Conservation (phyloP, 768 basidiomycete species). For the Leccinum subgranulosum region DNA sequence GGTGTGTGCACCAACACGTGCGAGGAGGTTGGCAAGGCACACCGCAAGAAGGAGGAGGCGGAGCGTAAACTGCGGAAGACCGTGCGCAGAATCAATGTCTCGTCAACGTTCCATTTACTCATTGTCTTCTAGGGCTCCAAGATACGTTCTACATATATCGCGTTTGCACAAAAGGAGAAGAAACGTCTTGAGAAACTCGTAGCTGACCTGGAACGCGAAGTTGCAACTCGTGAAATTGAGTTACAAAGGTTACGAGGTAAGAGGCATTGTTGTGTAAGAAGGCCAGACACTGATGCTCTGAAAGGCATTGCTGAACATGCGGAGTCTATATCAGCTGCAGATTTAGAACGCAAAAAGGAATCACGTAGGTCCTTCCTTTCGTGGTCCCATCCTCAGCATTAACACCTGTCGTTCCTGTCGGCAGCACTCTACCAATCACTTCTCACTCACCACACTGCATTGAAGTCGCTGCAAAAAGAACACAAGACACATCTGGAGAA, state of each 20-base stretch:
- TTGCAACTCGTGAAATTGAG: conserved; percentile 64
- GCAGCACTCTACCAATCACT: conserved; percentile 79
- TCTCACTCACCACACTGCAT: conserved; percentile 65
- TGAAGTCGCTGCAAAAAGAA: conserved; percentile 74
- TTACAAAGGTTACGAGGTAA: conserved; percentile 70
- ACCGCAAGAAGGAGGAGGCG: conserved; percentile 66
- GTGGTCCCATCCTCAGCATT: conserved; percentile 1
- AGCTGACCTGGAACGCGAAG: conserved; percentile 50
- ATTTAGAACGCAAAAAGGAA: conserved; percentile 78
- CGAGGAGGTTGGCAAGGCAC: conserved; percentile 65
- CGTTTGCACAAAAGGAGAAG: conserved; percentile 88
- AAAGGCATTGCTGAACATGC: conserved; percentile 77
- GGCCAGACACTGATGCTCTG: not conserved
- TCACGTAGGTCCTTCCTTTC: conserved; percentile 60
- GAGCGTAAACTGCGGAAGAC: conserved; percentile 78
- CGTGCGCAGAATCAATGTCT: conserved; percentile 39
- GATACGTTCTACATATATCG: conserved; percentile 84
- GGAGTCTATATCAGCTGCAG: conserved; percentile 75
- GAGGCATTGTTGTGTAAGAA: not conserved
- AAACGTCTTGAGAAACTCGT: conserved; percentile 70
- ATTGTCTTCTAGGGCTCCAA: conserved; percentile 68
- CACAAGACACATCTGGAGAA: conserved; percentile 71
- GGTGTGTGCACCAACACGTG: conserved; percentile 82
- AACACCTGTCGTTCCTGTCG: not conserved
- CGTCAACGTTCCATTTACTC: not conserved